A percentile compares a stretch with the other conserved stretches of the same genome.
These are phyloP conservation scores for Handroanthus guayacan DNA, from an alignment of 257 asterid species.

Conservation along the genomic window DNA sequence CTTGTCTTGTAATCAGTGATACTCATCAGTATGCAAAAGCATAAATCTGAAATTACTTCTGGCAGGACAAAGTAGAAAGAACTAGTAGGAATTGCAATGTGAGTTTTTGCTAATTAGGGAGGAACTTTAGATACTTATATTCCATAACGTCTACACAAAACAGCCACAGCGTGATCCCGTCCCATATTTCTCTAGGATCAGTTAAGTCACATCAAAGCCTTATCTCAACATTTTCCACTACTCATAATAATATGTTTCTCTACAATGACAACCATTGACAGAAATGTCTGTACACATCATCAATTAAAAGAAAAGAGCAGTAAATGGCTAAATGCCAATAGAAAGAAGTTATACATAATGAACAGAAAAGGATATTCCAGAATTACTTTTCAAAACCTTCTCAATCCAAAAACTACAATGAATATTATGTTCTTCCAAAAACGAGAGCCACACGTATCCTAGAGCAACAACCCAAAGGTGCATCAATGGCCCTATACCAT, in stretches of 20 bases:
- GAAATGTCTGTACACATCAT: constrained; percentile 5
- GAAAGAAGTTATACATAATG: not conserved
- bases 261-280: not conserved
- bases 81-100: constrained; percentile 1
- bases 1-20: constrained; percentile 12
- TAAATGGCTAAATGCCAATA: not conserved
- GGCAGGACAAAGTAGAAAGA: constrained; percentile 13
- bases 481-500: not conserved
- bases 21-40: not conserved
- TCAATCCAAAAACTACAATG: not conserved
- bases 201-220: not conserved
- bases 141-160: not conserved
- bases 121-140: not conserved
- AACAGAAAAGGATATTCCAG: not conserved
- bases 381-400: not conserved
- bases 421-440: not conserved
- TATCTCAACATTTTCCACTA: not conserved
- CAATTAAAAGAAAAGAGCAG: not conserved
- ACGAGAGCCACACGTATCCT: not conserved
- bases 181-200: not conserved
- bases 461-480: not conserved
- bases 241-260: constrained; percentile 13
- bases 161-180: not conserved
- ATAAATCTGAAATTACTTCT: not conserved
- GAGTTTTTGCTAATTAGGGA: constrained; percentile 10